These are phyloP conservation scores for Fusarium kyushuense DNA, from an alignment of 2,329 filamentous ascomycete species.

Conservation along the genomic window DNA sequence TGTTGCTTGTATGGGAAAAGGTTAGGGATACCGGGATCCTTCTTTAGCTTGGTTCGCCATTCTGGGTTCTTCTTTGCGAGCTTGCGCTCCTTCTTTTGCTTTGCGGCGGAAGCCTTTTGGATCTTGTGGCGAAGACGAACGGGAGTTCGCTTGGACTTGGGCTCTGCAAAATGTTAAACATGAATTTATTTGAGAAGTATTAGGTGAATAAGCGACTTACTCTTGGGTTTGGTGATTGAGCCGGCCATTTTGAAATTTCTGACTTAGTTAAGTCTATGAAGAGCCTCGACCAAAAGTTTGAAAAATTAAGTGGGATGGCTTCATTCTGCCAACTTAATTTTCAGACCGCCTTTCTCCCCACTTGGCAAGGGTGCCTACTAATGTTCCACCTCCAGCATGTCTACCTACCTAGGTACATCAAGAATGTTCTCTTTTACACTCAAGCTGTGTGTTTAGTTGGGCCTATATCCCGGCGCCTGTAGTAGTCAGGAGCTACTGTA, in stretches of 20 bases:
- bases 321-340: conserved; percentile 52
- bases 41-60: conserved; percentile 96
- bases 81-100: conserved; percentile 92
- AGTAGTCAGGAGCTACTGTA: too few relatives aligned
- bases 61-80: conserved; percentile 94
- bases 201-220: conserved; percentile 51
- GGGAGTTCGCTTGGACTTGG: conserved; percentile 91
- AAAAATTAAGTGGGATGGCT: conserved; percentile 56
- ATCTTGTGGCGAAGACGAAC: conserved; percentile 96
- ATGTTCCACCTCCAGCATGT: too few relatives aligned
- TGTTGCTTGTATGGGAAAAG: conserved; percentile 98
- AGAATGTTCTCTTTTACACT: too few relatives aligned
- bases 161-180: conserved; percentile 68
- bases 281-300: conserved; percentile 36
- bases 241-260: conserved; percentile 60
- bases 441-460: too few relatives aligned
- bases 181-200: neutral
- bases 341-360: conserved; percentile 50
- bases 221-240: conserved; percentile 67
- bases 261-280: conserved; percentile 16
- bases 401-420: too few relatives aligned
- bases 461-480: too few relatives aligned
- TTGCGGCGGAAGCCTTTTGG: conserved; percentile 88
- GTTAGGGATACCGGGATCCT: conserved; percentile 97
- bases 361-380: conserved; percentile 14